Evolutionary conservation across 352 stramenopile species (phyloP), one percentile per base, ranked within the genome.

Genomic region (Thraustochytrium striatum): DNA sequence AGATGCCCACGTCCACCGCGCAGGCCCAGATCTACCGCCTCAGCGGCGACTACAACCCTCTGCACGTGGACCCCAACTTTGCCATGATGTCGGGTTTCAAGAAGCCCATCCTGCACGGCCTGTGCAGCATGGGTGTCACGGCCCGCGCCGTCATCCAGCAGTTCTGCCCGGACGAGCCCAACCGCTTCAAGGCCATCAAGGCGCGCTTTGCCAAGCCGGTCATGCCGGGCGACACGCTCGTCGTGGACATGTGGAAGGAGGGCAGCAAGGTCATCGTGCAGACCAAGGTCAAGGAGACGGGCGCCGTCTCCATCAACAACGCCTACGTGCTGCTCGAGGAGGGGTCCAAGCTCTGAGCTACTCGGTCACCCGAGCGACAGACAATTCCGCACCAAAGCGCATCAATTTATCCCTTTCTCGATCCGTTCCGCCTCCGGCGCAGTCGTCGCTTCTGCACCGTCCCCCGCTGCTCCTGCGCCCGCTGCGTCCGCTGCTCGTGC

Each of bases 41-140:
- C 55, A 96, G 89, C 69, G 94, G 93, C 19, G 94, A 98, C 87
- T 96, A 96, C 83, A 98, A 98, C 84, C 85, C 90, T 82, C 90
- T 98, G 79, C 94, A 98, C 85, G 88, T 97, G 69, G 90, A 97
- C 82, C 88, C 89, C 2, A 86, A 88, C 81, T 90, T 93, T 81
- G 92, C 87, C 25, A 84, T 84, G 85, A 89, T 86, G 78, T 86
- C 87, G 36, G 87, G 85, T 61, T 95, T 91, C 81, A 89, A 91
- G 59, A 83, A 88, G 61, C 92, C 93, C 32, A 93, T 98, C 47
- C 83, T 98, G 57, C 93, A 98, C 81, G 94, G 94, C 3, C 85
- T 98, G 28, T 97, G 92, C 84, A 97, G 89, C 43, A 90, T 97
- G 84, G 93, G 91, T 28, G 88, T 94, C 35, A 86, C 89, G 19